These are phyloP conservation scores for Aspergillus sp. DNA, from an alignment of 2,329 filamentous ascomycete species.

Conservation along the genomic window DNA sequence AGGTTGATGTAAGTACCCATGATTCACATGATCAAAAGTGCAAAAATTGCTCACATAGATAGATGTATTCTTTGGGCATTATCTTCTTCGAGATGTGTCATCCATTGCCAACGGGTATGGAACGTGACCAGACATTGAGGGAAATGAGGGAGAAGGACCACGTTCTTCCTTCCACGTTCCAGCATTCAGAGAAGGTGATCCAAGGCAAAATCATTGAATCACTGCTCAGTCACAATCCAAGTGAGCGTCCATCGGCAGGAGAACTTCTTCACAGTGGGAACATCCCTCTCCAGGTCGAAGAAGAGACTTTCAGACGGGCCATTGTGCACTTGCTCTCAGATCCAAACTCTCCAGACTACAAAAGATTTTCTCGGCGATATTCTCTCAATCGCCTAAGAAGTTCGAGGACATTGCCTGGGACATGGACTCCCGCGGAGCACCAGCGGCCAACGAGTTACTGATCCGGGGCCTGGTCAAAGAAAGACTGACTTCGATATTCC, in stretches of 20 bases:
- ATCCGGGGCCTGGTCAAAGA: slow-evolving; percentile 71
- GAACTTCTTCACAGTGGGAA: slow-evolving; percentile 83
- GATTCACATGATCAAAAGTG: background rate
- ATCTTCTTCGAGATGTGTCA: slow-evolving; percentile 98
- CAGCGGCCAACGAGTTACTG: slow-evolving; percentile 51
- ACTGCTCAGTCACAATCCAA: slow-evolving; percentile 76
- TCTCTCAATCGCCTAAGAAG: slow-evolving; percentile 68
- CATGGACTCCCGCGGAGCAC: slow-evolving; percentile 55
- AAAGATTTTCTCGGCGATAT: slow-evolving; percentile 86
- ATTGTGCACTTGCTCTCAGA: slow-evolving; percentile 72
- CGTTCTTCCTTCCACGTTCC: slow-evolving; percentile 68
- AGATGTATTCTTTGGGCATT: slow-evolving; percentile 93
- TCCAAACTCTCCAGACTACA: slow-evolving; percentile 79
- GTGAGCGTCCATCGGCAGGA: slow-evolving; percentile 72
- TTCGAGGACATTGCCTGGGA: slow-evolving; percentile 80
- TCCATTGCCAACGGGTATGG: slow-evolving; percentile 57
- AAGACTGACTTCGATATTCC: slow-evolving; percentile 71
- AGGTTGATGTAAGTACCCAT: slow-evolving; percentile 68
- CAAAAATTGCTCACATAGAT: slow-evolving; percentile 7
- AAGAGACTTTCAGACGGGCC: slow-evolving; percentile 80
- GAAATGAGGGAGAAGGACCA: slow-evolving; percentile 65
- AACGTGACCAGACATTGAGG: slow-evolving; percentile 61
- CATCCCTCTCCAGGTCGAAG: slow-evolving; percentile 86
- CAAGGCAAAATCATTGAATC: slow-evolving; percentile 76
- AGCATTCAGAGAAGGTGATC: slow-evolving; percentile 59